These are phyloP conservation scores for Lactarius quietus DNA, from an alignment of 768 basidiomycete species.

Conservation along the genomic window DNA sequence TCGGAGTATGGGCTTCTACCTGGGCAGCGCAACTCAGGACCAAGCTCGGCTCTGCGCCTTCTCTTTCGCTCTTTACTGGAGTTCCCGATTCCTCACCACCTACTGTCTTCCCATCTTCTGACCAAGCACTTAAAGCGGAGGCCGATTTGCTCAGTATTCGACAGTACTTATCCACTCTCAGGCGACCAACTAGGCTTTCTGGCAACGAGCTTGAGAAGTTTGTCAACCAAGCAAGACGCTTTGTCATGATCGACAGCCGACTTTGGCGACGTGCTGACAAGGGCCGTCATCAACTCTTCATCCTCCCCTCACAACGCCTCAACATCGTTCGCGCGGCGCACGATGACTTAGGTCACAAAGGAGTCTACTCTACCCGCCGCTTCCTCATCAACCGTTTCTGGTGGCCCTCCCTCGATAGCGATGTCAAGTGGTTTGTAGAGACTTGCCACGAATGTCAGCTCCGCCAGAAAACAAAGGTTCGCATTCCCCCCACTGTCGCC, in stretches of 20 bases:
- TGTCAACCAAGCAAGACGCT: no score
- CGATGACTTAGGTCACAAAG: slow-evolving; percentile 22
- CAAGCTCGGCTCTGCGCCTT: no score
- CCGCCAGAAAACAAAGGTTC: background rate
- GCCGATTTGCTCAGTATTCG: no score
- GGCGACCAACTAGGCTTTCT: no score
- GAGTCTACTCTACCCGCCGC: slow-evolving; percentile 12
- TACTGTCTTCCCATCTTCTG: no score
- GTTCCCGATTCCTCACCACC: no score
- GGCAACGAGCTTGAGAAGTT: no score
- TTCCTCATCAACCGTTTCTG: slow-evolving; percentile 17
- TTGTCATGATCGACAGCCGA: background rate
- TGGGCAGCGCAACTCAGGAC: no score
- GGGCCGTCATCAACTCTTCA: slow-evolving; percentile 26
- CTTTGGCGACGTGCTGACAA: background rate
- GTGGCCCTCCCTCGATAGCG: background rate
- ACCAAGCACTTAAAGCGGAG: no score
- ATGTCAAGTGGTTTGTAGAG: slow-evolving; percentile 21
- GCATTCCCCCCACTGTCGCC: background rate
- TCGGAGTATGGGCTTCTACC: background rate
- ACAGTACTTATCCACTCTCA: no score
- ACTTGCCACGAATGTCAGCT: background rate
- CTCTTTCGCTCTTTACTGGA: no score
- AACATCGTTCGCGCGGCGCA: slow-evolving; percentile 18
- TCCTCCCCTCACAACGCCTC: slow-evolving; percentile 9